A percentile compares a stretch with the other conserved stretches of the same genome.
Evolutionary conservation across 2,329 filamentous ascomycete species (phyloP).

Genomic region (Aspergillus sp.): DNA sequence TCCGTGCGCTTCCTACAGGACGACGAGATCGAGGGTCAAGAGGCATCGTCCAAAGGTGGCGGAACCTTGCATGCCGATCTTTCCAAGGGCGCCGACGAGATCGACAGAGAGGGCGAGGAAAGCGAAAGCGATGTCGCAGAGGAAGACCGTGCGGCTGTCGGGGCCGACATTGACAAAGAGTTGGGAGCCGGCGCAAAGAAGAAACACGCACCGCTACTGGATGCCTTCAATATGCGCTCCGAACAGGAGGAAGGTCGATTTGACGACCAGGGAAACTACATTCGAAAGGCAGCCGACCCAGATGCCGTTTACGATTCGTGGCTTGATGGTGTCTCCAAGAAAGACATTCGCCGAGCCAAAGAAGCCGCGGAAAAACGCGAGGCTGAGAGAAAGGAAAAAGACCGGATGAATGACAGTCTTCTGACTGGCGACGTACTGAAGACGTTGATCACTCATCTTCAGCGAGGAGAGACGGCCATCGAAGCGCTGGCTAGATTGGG

Average conservation of each 20-base stretch:
- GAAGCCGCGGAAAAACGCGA: constrained; percentile 85
- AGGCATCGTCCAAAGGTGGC: constrained; percentile 68
- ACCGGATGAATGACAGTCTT: constrained; percentile 70
- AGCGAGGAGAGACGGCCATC: constrained; percentile 78
- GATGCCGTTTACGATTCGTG: constrained; percentile 89
- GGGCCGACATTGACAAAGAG: constrained; percentile 80
- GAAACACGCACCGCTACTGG: constrained; percentile 86
- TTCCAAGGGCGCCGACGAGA: constrained; percentile 49
- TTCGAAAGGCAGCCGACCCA: constrained; percentile 83
- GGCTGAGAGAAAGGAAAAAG: constrained; percentile 67
- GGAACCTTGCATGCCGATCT: constrained; percentile 61
- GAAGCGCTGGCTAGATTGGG: constrained; percentile 83
- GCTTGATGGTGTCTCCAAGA: constrained; percentile 89
- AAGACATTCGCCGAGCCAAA: constrained; percentile 83
- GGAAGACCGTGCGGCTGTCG: constrained; percentile 65
- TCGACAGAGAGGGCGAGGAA: constrained; percentile 62
- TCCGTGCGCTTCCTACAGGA: constrained; percentile 59
- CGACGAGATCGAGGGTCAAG: constrained; percentile 75
- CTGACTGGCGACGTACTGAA: constrained; percentile 71
- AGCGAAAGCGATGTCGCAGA: constrained; percentile 62
- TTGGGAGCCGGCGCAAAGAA: constrained; percentile 88
- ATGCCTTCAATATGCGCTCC: constrained; percentile 89
- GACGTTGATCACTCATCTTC: constrained; percentile 68
- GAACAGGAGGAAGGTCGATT: constrained; percentile 93
- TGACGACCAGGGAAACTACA: constrained; percentile 85